Conservation (phyloP, 2,329 filamentous ascomycete genomes). For the Teratosphaeria destructans region DNA sequence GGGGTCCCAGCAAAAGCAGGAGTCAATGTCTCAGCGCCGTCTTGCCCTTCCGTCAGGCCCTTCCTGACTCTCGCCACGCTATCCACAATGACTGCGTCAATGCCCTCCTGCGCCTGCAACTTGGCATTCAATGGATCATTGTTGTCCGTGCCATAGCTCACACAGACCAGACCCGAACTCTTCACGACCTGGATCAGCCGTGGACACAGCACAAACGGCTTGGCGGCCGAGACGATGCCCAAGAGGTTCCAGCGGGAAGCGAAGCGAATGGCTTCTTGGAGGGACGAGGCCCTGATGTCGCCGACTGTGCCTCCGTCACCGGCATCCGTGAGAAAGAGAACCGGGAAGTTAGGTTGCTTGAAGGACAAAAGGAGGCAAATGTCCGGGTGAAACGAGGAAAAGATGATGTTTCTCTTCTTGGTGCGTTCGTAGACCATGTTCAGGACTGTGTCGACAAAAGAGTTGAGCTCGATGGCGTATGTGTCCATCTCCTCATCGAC, state of each 20-base stretch:
- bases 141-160: constrained; percentile 85
- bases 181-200: constrained; percentile 86
- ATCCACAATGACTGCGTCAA: constrained; percentile 96
- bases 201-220: constrained; percentile 81
- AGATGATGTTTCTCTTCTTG: constrained; percentile 80
- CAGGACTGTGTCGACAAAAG: constrained; percentile 89
- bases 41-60: constrained; percentile 53
- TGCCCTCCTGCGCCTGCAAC: constrained; percentile 87
- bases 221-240: constrained; percentile 80
- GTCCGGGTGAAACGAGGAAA: constrained; percentile 95
- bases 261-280: constrained; percentile 93
- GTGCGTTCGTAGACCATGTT: constrained; percentile 80
- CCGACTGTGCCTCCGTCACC: constrained; percentile 63
- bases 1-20: background rate
- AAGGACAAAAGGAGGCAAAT: constrained; percentile 89
- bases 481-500: constrained; percentile 96
- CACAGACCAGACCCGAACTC: constrained; percentile 84
- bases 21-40: background rate
- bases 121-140: constrained; percentile 80
- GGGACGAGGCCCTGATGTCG: constrained; percentile 78
- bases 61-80: constrained; percentile 87
- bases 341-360: constrained; percentile 94
- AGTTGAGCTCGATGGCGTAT: constrained; percentile 90
- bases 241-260: constrained; percentile 90
- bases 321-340: constrained; percentile 87